Conservation (phyloP, 2,329 filamentous ascomycete species). For the Fusarium palustre region DNA sequence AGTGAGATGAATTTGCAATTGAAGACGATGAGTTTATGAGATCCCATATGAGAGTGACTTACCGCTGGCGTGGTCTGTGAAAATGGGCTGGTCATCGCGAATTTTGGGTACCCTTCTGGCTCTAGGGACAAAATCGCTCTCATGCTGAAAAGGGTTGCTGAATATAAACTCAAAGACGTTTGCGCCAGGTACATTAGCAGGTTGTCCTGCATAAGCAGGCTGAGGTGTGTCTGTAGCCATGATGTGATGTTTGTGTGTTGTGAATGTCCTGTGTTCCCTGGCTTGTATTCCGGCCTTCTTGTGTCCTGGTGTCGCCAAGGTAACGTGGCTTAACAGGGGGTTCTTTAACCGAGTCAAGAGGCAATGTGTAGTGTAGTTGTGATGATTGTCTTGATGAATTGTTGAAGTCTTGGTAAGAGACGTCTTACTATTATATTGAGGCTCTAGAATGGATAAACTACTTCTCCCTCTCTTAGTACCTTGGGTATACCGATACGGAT, state of each 20-base stretch:
- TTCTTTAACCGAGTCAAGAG: neutral
- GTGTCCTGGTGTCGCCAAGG: neutral
- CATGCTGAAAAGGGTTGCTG: conserved; percentile 52
- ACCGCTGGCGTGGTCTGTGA: conserved; percentile 57
- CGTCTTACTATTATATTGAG: conserved; percentile 28
- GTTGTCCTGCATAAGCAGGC: conserved; percentile 32
- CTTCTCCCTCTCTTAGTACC: neutral
- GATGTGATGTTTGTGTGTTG: neutral
- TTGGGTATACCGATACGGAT: conserved; percentile 16
- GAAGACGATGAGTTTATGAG: neutral
- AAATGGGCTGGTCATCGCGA: conserved; percentile 51
- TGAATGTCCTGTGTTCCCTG: no score
- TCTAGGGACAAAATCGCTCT: conserved; percentile 48
- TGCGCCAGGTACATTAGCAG: conserved; percentile 35
- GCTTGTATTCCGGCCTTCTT: neutral
- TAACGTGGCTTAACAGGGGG: conserved; percentile 20
- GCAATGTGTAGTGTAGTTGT: neutral
- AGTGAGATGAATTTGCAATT: conserved; percentile 3
- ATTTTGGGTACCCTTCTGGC: conserved; percentile 50
- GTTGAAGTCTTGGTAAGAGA: neutral
- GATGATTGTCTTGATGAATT: neutral
- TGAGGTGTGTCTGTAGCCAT: conserved; percentile 33
- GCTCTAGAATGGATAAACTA: conserved; percentile 1
- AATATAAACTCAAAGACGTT: conserved; percentile 55
- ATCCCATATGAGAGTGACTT: conserved; percentile 21